Percentiles rank a stretch among this genome's conserved stretches.
Evolutionary conservation across 768 basidiomycete species (phyloP).

Genomic region (Macrolepiota fuliginosa): DNA sequence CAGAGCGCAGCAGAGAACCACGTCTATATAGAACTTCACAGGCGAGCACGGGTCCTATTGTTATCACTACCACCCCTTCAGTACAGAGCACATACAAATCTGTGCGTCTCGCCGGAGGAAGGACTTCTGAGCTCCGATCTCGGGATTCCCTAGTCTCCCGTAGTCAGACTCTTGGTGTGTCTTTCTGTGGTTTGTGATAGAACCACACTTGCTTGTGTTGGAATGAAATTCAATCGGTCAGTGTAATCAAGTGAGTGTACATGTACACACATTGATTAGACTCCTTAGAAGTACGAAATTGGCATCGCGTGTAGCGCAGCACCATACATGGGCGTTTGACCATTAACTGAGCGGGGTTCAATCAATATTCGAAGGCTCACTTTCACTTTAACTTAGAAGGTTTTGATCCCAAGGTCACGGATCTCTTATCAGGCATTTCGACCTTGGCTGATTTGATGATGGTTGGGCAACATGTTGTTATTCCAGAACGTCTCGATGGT

Average conservation of each 20-base stretch:
- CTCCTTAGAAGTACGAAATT: neutral
- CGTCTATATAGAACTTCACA: too few relatives aligned
- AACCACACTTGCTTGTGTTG: too few relatives aligned
- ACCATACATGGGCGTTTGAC: too few relatives aligned
- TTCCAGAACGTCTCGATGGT: neutral
- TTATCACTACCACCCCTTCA: neutral
- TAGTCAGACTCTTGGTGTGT: too few relatives aligned
- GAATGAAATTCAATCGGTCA: too few relatives aligned
- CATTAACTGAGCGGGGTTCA: too few relatives aligned
- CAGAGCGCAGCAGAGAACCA: too few relatives aligned
- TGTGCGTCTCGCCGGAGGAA: neutral
- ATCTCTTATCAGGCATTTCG: neutral
- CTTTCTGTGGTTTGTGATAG: too few relatives aligned
- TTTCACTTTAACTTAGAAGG: neutral
- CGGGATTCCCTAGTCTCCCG: neutral
- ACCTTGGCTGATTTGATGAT: neutral
- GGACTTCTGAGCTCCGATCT: neutral
- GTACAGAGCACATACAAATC: neutral
- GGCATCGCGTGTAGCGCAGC: neutral
- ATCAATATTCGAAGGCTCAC: too few relatives aligned
- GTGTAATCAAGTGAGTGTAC: too few relatives aligned
- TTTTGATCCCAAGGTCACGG: neutral
- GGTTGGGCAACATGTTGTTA: neutral
- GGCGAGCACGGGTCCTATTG: neutral
- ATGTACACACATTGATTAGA: neutral